Evolutionary conservation across 2,329 filamentous ascomycete genomes (phyloP).

Genomic region (Orbilia oligospora): DNA sequence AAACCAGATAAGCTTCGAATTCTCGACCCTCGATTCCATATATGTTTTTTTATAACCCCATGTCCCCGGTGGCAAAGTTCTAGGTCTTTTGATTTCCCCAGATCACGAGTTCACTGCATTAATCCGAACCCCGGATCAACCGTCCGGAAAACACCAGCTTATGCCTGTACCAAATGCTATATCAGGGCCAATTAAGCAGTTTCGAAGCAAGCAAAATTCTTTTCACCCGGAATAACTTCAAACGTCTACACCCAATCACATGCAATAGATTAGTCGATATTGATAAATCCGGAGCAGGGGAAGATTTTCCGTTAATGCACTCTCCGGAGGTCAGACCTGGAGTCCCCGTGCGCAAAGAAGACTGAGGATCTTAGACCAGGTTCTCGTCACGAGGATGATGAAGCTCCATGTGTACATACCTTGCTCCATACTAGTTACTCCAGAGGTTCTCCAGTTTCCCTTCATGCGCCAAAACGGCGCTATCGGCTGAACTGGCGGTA

Average conservation of each 20-base stretch:
- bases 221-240: conserved; percentile 60
- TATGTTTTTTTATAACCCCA: conserved; percentile 42
- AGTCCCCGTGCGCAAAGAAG: neutral
- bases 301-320: conserved; percentile 59
- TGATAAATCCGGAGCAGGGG: conserved; percentile 41
- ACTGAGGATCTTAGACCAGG: too few species aligned
- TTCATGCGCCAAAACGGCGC: conserved; percentile 4
- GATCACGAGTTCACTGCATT: conserved; percentile 55
- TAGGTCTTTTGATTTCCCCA: conserved; percentile 54
- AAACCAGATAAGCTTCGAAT: conserved; percentile 21
- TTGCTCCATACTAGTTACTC: neutral
- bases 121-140: conserved; percentile 60
- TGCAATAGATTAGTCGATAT: conserved; percentile 2
- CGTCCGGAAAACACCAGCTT: conserved; percentile 7
- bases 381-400: conserved; percentile 34
- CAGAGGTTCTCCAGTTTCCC: neutral
- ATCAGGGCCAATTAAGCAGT: conserved; percentile 31
- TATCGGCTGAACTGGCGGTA: conserved; percentile 12
- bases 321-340: conserved; percentile 8
- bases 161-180: conserved; percentile 39
- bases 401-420: too few species aligned
- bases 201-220: conserved; percentile 59
- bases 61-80: conserved; percentile 42
- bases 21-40: conserved; percentile 10
- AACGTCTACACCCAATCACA: conserved; percentile 43